Evolutionary conservation across 768 basidiomycete genomes (phyloP).

Genomic region (Amyloporia xantha): DNA sequence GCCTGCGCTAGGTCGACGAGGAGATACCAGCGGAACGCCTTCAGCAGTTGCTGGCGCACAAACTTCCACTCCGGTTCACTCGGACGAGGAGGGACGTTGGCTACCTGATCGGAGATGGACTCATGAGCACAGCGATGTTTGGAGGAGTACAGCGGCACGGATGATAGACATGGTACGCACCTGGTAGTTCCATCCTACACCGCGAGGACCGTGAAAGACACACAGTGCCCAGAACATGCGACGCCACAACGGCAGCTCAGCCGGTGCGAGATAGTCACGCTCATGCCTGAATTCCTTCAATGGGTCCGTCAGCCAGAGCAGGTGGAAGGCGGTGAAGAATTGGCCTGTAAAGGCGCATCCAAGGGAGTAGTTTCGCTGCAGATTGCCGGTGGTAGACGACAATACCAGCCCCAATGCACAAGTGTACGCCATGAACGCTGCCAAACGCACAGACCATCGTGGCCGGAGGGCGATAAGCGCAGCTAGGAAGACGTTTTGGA

Average conservation of each 20-base stretch:
- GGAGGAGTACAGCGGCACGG: not conserved
- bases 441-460: not conserved
- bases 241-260: not conserved
- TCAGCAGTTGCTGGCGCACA: not conserved
- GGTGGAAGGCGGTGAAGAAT: not conserved
- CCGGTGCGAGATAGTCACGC: not conserved
- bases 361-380: constrained; percentile 1
- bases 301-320: constrained; percentile 1
- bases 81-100: constrained; percentile 4
- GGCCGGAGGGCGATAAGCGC: not conserved
- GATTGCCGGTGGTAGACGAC: not conserved
- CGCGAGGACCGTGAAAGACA: constrained; percentile 1
- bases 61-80: not conserved
- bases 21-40: not conserved
- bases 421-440: not conserved
- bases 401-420: not conserved
- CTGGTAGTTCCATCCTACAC: constrained; percentile 6
- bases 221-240: constrained; percentile 3
- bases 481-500: not conserved
- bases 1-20: constrained; percentile 7
- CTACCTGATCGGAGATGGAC: no score
- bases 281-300: constrained; percentile 2
- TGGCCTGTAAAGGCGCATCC: not conserved
- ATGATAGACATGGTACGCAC: not conserved
- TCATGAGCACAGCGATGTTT: not conserved